Percentiles rank a stretch among this genome's conserved stretches.
Evolutionary conservation across 306 rosid genomes (phyloP).

Genomic region (Cercis canadensis): DNA sequence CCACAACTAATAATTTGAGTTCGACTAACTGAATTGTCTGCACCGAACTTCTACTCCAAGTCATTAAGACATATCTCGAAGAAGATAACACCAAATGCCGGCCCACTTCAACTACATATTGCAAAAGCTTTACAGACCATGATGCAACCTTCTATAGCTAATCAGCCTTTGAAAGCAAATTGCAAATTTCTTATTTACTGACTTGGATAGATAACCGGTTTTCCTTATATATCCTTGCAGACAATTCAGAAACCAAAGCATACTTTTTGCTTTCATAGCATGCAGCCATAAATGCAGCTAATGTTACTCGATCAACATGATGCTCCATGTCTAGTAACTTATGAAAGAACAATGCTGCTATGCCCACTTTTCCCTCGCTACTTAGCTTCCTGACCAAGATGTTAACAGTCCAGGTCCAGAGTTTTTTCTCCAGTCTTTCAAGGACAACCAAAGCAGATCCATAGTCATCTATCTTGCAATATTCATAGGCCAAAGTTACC

Average conservation of each 20-base stretch:
- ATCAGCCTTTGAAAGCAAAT: constrained; percentile 7
- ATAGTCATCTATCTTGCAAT: constrained; percentile 68
- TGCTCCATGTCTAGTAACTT: constrained; percentile 68
- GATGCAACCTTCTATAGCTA: neutral
- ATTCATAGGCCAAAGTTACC: constrained; percentile 78
- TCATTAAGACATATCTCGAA: no score
- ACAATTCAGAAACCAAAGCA: constrained; percentile 76
- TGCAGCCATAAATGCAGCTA: constrained; percentile 80
- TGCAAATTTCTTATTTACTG: constrained; percentile 26
- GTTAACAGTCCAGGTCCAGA: constrained; percentile 70
- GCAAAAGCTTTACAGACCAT: constrained; percentile 1
- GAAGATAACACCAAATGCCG: no score
- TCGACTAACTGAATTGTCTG: no score
- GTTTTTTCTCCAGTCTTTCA: constrained; percentile 71
- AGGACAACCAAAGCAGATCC: constrained; percentile 73
- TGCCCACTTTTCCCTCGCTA: constrained; percentile 78
- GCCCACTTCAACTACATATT: constrained; percentile 9
- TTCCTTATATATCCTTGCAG: constrained; percentile 65
- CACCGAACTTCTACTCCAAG: no score
- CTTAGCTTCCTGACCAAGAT: constrained; percentile 83
- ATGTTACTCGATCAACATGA: constrained; percentile 67
- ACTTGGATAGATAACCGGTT: constrained; percentile 38
- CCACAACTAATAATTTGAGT: no score
- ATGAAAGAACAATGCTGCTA: constrained; percentile 83
- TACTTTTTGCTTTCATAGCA: constrained; percentile 84